Conservation (phyloP, 306 rosid species). For the Prunus dulcis region DNA sequence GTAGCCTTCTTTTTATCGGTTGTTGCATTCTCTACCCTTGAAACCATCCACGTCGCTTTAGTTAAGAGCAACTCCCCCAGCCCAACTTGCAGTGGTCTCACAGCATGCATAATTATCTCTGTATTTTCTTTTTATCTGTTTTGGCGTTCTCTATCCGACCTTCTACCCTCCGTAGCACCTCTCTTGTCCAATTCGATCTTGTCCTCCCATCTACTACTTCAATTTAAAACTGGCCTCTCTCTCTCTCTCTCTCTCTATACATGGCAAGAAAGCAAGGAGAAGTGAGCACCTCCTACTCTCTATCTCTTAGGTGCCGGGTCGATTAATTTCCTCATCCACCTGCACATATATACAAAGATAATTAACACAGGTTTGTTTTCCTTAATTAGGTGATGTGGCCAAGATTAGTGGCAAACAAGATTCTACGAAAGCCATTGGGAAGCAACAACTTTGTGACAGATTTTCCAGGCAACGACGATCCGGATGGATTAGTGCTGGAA, state of each 20-base stretch:
- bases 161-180: not conserved
- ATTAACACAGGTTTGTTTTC: not conserved
- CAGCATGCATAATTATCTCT: constrained; percentile 26
- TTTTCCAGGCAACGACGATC: constrained; percentile 32
- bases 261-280: constrained; percentile 35
- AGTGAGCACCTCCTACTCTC: constrained; percentile 21
- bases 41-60: constrained; percentile 40
- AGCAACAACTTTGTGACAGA: constrained; percentile 73
- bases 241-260: not conserved
- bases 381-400: constrained; percentile 72
- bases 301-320: not conserved
- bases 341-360: not conserved
- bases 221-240: not conserved
- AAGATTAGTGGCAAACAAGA: constrained; percentile 71
- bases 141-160: constrained; percentile 27
- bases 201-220: not conserved
- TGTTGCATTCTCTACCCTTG: constrained; percentile 3
- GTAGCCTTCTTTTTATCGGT: not conserved
- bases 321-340: not conserved
- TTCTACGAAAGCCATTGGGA: constrained; percentile 67
- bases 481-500: constrained; percentile 33
- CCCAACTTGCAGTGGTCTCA: constrained; percentile 25
- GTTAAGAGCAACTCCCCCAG: not conserved
- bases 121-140: constrained; percentile 18
- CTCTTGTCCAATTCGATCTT: not conserved